These are phyloP conservation scores for Populus hybrid DNA, from an alignment of 441 rosid species.

Conservation along the genomic window DNA sequence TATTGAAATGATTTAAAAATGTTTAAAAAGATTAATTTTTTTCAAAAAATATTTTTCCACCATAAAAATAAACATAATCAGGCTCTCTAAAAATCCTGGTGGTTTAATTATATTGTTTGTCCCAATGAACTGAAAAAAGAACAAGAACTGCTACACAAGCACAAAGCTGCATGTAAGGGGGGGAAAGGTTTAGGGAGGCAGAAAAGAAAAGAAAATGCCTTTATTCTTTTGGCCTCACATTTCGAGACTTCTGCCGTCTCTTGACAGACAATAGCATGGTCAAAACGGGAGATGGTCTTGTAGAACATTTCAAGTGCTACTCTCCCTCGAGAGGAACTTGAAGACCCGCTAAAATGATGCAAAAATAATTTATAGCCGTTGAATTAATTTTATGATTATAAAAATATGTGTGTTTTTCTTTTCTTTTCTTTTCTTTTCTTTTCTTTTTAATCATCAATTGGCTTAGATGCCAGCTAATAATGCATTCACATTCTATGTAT, in stretches of 20 bases:
- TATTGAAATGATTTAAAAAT: too few species aligned
- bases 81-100: constrained; percentile 9
- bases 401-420: neutral
- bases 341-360: neutral
- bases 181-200: neutral
- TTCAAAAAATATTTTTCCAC: too few species aligned
- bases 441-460: neutral
- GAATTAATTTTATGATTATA: neutral
- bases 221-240: constrained; percentile 20
- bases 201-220: constrained; percentile 10
- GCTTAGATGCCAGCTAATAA: neutral
- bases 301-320: neutral
- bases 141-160: constrained; percentile 5
- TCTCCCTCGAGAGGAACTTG: neutral
- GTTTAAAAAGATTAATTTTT: too few species aligned
- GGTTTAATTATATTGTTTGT: constrained; percentile 30
- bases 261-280: constrained; percentile 19
- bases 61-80: too few species aligned
- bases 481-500: neutral
- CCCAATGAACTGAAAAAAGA: constrained; percentile 1
- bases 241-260: constrained; percentile 24
- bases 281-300: neutral
- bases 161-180: constrained; percentile 17
- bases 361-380: neutral
- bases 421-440: neutral